Conservation (phyloP, 2,329 filamentous ascomycete species). For the Cytospora leucostoma region DNA sequence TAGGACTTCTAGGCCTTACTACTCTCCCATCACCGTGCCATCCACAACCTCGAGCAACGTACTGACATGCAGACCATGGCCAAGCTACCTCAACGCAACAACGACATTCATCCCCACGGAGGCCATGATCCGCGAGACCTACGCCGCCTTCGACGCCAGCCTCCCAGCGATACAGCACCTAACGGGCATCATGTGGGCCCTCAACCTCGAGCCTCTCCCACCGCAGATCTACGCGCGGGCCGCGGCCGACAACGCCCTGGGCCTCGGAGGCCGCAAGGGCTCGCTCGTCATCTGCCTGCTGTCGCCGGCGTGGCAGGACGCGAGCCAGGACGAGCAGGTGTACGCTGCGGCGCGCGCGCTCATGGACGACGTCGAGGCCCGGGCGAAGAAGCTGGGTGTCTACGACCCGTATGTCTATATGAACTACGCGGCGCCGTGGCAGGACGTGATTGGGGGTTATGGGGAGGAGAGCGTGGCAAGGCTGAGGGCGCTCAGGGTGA, state of each 20-base stretch:
- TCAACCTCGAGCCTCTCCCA: slow-evolving; percentile 29
- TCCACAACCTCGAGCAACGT: too few species aligned
- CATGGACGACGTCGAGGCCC: neutral
- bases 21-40: too few species aligned
- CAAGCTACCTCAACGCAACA: too few species aligned
- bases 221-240: slow-evolving; percentile 27
- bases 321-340: neutral
- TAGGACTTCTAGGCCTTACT: too few species aligned
- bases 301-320: slow-evolving; percentile 5
- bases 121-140: neutral
- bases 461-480: slow-evolving; percentile 27
- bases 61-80: too few species aligned
- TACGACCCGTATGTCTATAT: slow-evolving; percentile 31
- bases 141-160: slow-evolving; percentile 5
- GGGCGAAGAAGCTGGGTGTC: slow-evolving; percentile 26
- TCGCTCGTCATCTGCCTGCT: slow-evolving; percentile 6
- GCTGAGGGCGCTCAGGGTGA: slow-evolving; percentile 23
- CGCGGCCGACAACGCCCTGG: slow-evolving; percentile 15
- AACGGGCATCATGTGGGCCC: slow-evolving; percentile 24
- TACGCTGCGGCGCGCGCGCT: slow-evolving; percentile 10
- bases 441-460: slow-evolving; percentile 31
- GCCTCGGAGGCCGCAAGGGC: neutral
- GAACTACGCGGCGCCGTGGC: slow-evolving; percentile 31
- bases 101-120: too few species aligned
- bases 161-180: neutral